Evolutionary conservation across 208 protist genomes (phyloP).

Genomic region (Trichomonas tenax): DNA sequence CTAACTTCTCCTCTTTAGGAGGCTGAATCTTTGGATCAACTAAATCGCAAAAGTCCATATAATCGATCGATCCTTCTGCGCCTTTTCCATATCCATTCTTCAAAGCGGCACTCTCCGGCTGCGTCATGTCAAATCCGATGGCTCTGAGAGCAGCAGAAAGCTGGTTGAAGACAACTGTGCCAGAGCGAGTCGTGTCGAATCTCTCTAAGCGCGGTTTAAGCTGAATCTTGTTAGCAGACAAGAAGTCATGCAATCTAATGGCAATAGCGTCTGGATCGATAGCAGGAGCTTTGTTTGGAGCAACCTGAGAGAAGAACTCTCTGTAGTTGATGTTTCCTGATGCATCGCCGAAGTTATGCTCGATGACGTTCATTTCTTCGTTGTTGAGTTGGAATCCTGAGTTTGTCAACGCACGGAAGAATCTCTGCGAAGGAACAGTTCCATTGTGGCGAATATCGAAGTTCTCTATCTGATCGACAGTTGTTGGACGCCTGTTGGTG

Average conservation of each 20-base stretch:
- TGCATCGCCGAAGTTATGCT: background rate
- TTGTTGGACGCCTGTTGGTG: background rate
- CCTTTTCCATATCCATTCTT: background rate
- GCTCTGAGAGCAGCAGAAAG: background rate
- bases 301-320: background rate
- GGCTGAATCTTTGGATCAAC: background rate
- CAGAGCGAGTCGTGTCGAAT: background rate
- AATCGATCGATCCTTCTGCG: background rate
- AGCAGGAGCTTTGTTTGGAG: background rate
- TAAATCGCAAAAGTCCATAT: background rate
- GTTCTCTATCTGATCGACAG: background rate
- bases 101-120: background rate
- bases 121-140: background rate
- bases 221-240: background rate
- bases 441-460: background rate
- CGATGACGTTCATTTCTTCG: background rate
- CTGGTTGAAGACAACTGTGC: background rate
- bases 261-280: background rate
- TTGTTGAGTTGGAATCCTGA: background rate
- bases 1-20: background rate
- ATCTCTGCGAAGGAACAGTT: background rate
- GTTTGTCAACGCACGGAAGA: background rate
- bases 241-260: background rate
- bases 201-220: background rate
- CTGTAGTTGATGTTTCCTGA: background rate